Base-by-base conservation (phyloP, 2,329 filamentous ascomycete genomes). In the Neophaeococcomyces mojaviensis region DNA sequence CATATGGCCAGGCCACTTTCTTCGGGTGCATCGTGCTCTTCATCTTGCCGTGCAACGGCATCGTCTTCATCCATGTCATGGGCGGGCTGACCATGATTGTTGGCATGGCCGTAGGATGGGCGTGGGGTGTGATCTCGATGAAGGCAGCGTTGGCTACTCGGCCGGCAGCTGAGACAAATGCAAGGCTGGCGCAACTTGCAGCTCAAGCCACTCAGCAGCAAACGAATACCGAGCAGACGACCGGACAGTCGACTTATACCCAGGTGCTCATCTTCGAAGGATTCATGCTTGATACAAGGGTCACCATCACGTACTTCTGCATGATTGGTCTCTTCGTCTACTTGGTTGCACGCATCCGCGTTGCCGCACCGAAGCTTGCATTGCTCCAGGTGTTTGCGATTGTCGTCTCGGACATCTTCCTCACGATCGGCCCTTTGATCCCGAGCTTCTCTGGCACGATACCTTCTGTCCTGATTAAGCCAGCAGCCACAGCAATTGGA, bases 41-140 rank as follows among this genome's bases (percentile, higher is more conserved):
- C 24, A 70, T 74, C 19, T 61, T 68, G 0, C 71, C 72, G 0
- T 71, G 71, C 0, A 63, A 66, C 2, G 65, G 65, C 3, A 72
- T 73, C 12, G 54, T 74, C 1, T 68, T 70, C 30, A 57, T 74
- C 32, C 70, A 70, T 48, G 50, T 75, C 2, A 58, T 75, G 4
- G 67, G 59, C 8, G 57, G 64, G 0, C 30, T 70, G 1, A 67
- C 72, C 1, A 58, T 74, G 3, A 56, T 74, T 3, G 10, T 73
- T 1, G 72, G 72, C 15, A 70, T 74, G 55, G 67, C 62, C 26
- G 53, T 72, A 0, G 71, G 65, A 3, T 74, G 72, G 71, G 69
- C 62, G 4, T 76, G 72, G 72, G 72, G 72, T 3, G 59, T 72
- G 2, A 58, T 74, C 37, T 60, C 64, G 0, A 74, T 72, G 70